A percentile compares a stretch with the other conserved stretches of the same genome.
Conservation (phyloP, 805 yeast species). For the Metschnikowia proteae region DNA sequence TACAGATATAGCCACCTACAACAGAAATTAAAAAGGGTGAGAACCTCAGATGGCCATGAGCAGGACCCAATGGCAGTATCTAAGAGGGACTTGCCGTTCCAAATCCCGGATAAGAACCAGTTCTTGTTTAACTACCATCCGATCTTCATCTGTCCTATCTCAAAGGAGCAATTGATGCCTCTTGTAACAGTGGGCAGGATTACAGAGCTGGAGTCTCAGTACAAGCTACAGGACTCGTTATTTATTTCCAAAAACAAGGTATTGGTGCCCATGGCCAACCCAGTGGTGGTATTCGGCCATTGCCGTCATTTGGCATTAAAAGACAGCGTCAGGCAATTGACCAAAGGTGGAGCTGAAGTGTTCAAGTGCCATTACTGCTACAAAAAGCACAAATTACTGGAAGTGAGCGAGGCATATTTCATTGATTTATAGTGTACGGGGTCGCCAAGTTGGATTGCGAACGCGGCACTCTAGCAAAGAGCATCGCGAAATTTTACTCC, state of each 20-base stretch:
- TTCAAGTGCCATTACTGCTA: conserved; percentile 46
- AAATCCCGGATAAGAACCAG: conserved; percentile 36
- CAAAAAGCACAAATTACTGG: conserved; percentile 38
- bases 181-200: conserved; percentile 15
- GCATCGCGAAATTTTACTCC: conserved; percentile 9
- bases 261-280: conserved; percentile 22
- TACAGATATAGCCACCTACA: conserved; percentile 40
- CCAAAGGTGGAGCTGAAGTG: conserved; percentile 35
- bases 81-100: conserved; percentile 39
- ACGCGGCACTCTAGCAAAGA: neutral
- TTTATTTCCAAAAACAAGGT: conserved; percentile 10
- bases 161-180: conserved; percentile 42
- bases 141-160: conserved; percentile 44
- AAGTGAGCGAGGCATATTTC: conserved; percentile 39
- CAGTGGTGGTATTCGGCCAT: conserved; percentile 39
- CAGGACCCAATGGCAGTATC: conserved; percentile 13
- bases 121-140: conserved; percentile 42
- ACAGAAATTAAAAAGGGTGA: conserved; percentile 21
- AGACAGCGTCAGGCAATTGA: conserved; percentile 41
- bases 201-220: conserved; percentile 12
- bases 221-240: conserved; percentile 11
- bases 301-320: conserved; percentile 41
- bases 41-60: neutral
- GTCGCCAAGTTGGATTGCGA: neutral
- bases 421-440: conserved; percentile 24